phyloP scores from a whole-genome alignment of 352 stramenopile species.

The Phytophthora colocasiae region DNA sequence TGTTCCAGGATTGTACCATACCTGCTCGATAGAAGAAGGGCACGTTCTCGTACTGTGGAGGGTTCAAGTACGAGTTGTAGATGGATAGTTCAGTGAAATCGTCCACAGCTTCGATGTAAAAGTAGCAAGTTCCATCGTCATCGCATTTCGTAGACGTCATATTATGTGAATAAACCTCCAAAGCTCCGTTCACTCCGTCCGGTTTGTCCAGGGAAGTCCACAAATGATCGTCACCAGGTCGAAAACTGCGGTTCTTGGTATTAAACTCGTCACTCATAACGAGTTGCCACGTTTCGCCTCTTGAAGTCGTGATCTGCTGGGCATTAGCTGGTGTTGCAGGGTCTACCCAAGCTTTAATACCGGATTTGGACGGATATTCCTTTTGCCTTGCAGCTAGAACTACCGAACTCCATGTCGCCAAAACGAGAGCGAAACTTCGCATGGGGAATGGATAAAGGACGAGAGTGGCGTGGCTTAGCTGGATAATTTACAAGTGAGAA shows the following conservation, averaged over 20 bases:
- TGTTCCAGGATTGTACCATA: conserved; percentile 95
- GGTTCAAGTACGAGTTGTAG: conserved; percentile 56
- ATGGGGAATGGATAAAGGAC: conserved; percentile 2
- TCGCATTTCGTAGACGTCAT: conserved; percentile 75
- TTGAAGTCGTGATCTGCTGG: conserved; percentile 39
- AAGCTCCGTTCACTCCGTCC: conserved; percentile 90
- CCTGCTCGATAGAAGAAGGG: conserved; percentile 62
- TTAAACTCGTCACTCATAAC: conserved; percentile 97
- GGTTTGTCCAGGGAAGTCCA: conserved; percentile 96
- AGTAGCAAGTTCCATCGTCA: conserved; percentile 57
- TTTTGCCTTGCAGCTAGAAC: conserved; percentile 2
- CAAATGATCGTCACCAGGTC: conserved; percentile 90
- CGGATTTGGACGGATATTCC: conserved; percentile 53
- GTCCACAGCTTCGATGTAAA: conserved; percentile 60
- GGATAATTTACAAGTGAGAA: conserved; percentile 18
- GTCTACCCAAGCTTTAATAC: conserved; percentile 55
- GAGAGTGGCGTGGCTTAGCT: not conserved
- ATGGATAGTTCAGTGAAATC: conserved; percentile 43
- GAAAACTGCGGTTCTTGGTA: conserved; percentile 81
- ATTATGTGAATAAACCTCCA: conserved; percentile 93
- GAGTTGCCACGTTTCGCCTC: conserved; percentile 57
- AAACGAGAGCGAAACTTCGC: not conserved
- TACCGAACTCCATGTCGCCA: not conserved
- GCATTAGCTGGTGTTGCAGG: conserved; percentile 47
- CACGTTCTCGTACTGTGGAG: conserved; percentile 49